These are phyloP conservation scores for Vitrella brassicaformis DNA, from an alignment of 73 alveolate genomes.

Conservation along the genomic window DNA sequence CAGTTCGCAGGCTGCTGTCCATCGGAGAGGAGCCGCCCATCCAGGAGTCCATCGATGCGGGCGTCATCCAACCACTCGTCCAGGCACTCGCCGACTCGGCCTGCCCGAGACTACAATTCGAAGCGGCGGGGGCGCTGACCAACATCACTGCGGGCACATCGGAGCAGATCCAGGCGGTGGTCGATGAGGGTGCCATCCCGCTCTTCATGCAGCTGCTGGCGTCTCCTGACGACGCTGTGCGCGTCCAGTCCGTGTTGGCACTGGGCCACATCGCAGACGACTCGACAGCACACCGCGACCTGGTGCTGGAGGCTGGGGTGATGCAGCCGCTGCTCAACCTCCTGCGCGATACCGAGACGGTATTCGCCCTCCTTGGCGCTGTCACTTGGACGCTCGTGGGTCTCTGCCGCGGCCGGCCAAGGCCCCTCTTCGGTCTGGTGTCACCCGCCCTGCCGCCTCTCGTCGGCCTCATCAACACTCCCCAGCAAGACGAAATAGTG, in stretches of 20 bases:
- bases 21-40: slow-evolving; percentile 78
- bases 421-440: slow-evolving; percentile 60
- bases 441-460: slow-evolving; percentile 59
- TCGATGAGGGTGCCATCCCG: slow-evolving; percentile 83
- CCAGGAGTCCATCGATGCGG: slow-evolving; percentile 81
- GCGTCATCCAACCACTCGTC: slow-evolving; percentile 72
- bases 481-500: slow-evolving; percentile 65
- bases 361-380: slow-evolving; percentile 57
- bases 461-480: slow-evolving; percentile 57
- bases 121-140: slow-evolving; percentile 90
- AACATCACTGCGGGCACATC: slow-evolving; percentile 90
- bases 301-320: slow-evolving; percentile 62
- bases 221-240: slow-evolving; percentile 61
- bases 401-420: slow-evolving; percentile 86
- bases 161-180: slow-evolving; percentile 69
- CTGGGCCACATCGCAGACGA: slow-evolving; percentile 94
- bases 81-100: slow-evolving; percentile 55
- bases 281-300: slow-evolving; percentile 60
- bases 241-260: slow-evolving; percentile 87
- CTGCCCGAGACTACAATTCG: slow-evolving; percentile 78
- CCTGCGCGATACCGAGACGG: slow-evolving; percentile 52
- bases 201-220: slow-evolving; percentile 55
- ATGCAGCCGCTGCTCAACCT: slow-evolving; percentile 63
- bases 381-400: slow-evolving; percentile 86
- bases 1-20: slow-evolving; percentile 84